phyloP scores from a whole-genome alignment of 1,284 basidiomycete species.

The Cutaneotrichosporon sp. region DNA sequence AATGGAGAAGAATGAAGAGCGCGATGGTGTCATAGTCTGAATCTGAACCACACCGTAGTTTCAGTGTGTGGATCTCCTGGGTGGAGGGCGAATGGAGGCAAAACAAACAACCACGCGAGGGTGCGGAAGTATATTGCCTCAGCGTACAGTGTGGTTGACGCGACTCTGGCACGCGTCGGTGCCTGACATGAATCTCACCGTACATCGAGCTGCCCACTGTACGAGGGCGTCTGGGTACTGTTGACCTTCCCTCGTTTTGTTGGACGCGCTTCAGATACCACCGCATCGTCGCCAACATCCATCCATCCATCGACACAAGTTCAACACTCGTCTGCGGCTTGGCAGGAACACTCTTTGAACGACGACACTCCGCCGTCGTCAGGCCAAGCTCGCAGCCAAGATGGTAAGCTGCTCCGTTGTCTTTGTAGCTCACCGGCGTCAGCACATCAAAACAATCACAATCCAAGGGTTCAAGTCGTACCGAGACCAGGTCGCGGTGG shows the following conservation, averaged over 20 bases:
- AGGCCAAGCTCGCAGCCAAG: no score
- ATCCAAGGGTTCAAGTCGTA: conserved; percentile 97
- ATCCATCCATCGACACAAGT: background rate
- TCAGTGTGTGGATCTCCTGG: no score
- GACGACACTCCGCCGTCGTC: no score
- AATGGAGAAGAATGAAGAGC: background rate
- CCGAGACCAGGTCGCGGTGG: conserved; percentile 53
- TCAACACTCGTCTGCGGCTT: background rate
- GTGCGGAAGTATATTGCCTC: background rate
- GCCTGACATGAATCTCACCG: background rate
- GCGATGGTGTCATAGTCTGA: background rate
- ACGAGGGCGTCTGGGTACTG: no score
- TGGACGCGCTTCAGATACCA: background rate
- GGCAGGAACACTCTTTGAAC: background rate
- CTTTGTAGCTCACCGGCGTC: conserved; percentile 31
- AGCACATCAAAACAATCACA: conserved; percentile 85
- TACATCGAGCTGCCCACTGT: no score
- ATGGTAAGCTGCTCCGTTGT: no score
- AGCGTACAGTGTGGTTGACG: conserved; percentile 1
- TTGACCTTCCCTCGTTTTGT: background rate
- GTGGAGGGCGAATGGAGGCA: background rate
- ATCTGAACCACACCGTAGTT: background rate
- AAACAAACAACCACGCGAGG: no score
- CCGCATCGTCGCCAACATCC: background rate
- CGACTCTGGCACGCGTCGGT: conserved; percentile 4